phyloP scores from a whole-genome alignment of 495 filamentous ascomycete species.

The Daldinia decipiens region DNA sequence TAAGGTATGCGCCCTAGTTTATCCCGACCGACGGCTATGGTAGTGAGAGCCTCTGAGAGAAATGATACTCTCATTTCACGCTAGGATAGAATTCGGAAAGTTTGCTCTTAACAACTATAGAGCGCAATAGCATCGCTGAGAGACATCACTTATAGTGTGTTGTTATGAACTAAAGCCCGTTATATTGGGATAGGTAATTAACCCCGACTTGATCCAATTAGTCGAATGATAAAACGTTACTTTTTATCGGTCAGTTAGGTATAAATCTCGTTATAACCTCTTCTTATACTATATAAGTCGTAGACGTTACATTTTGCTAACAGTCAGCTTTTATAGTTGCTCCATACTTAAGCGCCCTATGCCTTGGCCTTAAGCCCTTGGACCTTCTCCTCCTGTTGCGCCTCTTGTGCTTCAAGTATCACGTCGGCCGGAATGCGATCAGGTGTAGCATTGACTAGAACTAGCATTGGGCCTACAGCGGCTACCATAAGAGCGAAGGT shows the following conservation, averaged over 20 bases:
- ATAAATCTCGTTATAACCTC: not conserved
- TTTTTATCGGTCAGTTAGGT: not conserved
- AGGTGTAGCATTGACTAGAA: slow-evolving; percentile 35
- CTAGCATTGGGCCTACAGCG: slow-evolving; percentile 29
- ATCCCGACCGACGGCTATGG: no score
- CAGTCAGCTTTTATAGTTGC: slow-evolving; percentile 40
- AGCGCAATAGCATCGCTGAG: not conserved
- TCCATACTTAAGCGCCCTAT: slow-evolving; percentile 29
- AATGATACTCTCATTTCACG: not conserved
- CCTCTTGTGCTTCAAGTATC: slow-evolving; percentile 33
- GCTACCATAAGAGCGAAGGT: slow-evolving; percentile 39
- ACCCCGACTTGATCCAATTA: slow-evolving; percentile 1
- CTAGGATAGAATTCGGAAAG: not conserved
- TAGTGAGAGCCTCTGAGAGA: not conserved
- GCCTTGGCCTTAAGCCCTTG: slow-evolving; percentile 27
- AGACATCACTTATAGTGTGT: slow-evolving; percentile 1
- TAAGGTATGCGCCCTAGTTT: no score
- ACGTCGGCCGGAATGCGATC: slow-evolving; percentile 41
- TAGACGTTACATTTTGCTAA: slow-evolving; percentile 3
- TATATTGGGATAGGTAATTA: not conserved
- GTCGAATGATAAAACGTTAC: slow-evolving; percentile 1
- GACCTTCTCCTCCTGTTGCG: slow-evolving; percentile 30
- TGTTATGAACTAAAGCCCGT: not conserved
- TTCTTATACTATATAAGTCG: not conserved
- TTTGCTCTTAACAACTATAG: not conserved